phyloP scores from a whole-genome alignment of 2,329 filamentous ascomycete genomes.

The Paracoccidioides lutzii region DNA sequence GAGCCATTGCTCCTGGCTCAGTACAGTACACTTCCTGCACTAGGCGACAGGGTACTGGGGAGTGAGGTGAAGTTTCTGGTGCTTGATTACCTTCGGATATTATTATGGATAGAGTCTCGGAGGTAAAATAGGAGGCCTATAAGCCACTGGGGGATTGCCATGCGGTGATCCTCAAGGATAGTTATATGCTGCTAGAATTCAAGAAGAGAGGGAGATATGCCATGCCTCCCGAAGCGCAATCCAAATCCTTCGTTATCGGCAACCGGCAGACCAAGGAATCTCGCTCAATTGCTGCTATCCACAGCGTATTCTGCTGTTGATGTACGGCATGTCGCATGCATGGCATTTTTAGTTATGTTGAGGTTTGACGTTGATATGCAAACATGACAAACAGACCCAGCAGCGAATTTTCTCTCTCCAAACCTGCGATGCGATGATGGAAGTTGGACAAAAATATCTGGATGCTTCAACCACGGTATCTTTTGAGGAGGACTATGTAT shows the following conservation, averaged over 20 bases:
- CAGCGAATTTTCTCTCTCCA: no score
- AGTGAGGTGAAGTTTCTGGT: background rate
- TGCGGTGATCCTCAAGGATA: no score
- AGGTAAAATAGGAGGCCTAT: no score
- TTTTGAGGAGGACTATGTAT: no score
- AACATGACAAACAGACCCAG: background rate
- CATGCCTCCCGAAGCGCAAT: background rate
- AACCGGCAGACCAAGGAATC: background rate
- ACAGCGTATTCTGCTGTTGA: background rate
- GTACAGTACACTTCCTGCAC: background rate
- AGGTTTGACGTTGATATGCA: background rate
- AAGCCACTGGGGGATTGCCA: no score
- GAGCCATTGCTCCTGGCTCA: background rate
- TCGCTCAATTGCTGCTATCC: background rate
- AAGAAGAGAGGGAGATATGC: no score
- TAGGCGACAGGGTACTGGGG: no score
- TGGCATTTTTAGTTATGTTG: background rate
- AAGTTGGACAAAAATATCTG: background rate
- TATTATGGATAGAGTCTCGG: background rate
- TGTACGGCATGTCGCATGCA: background rate
- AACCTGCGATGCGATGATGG: background rate
- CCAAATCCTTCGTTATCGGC: background rate
- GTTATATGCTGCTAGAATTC: background rate
- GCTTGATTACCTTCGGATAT: background rate
- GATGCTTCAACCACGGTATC: background rate